A percentile compares a stretch with the other conserved stretches of the same genome.
Conservation (phyloP, 495 filamentous ascomycete species). For the Cercophora scortea region DNA sequence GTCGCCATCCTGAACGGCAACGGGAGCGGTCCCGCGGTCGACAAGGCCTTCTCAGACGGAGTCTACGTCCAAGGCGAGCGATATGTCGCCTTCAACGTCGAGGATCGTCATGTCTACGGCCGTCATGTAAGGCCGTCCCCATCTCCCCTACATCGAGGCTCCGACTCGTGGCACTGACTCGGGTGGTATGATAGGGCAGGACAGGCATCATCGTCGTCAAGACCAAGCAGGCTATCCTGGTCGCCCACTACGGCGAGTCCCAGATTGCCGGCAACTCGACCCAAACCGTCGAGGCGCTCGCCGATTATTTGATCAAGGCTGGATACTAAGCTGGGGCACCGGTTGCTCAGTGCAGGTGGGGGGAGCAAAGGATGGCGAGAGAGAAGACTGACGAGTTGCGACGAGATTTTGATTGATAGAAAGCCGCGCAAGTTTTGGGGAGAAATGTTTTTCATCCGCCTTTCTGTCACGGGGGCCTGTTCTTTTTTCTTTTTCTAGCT, state of each 20-base stretch:
- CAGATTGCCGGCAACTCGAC: slow-evolving; percentile 58
- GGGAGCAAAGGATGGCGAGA: too few species aligned
- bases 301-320: slow-evolving; percentile 61
- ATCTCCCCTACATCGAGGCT: background rate
- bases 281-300: slow-evolving; percentile 58
- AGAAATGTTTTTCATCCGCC: too few species aligned
- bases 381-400: too few species aligned
- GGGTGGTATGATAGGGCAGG: slow-evolving; percentile 52
- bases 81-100: slow-evolving; percentile 64
- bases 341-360: background rate
- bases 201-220: slow-evolving; percentile 72
- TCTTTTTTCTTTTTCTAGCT: slow-evolving; percentile 1
- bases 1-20: slow-evolving; percentile 31
- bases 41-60: slow-evolving; percentile 47
- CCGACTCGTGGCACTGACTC: too few species aligned
- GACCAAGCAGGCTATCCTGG: slow-evolving; percentile 75
- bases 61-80: slow-evolving; percentile 61
- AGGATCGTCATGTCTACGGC: slow-evolving; percentile 73
- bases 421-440: too few species aligned
- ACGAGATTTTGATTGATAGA: too few species aligned
- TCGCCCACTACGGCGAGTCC: slow-evolving; percentile 74
- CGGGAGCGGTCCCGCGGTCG: slow-evolving; percentile 35
- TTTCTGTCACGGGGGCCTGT: background rate
- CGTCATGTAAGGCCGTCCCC: slow-evolving; percentile 58
- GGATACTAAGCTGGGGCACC: slow-evolving; percentile 54